Percentiles rank a stretch among this genome's conserved stretches.
phyloP scores from a whole-genome alignment of 495 filamentous ascomycete species.

The Aspergillus nanangensis region DNA sequence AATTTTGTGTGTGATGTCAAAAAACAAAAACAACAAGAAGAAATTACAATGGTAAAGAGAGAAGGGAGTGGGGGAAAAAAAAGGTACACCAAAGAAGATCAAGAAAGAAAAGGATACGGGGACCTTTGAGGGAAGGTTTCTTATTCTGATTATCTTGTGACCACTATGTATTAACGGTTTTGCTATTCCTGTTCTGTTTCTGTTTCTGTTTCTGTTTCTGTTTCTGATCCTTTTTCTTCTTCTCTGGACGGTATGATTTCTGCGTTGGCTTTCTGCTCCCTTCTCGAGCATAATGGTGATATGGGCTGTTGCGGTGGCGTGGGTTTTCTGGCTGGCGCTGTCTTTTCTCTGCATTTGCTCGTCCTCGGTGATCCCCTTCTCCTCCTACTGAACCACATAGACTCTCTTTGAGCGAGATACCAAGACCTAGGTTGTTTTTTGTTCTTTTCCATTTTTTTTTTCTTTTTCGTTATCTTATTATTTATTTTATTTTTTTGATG shows the following conservation, averaged over 20 bases:
- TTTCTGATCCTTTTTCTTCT: slow-evolving; percentile 7
- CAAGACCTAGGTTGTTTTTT: slow-evolving; percentile 32
- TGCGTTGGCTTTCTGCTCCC: slow-evolving; percentile 13
- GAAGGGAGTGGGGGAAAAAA: no score
- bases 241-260: slow-evolving; percentile 8
- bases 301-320: slow-evolving; percentile 29
- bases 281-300: slow-evolving; percentile 22
- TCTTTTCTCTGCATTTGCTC: slow-evolving; percentile 31
- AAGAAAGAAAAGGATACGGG: slow-evolving; percentile 5
- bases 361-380: slow-evolving; percentile 25
- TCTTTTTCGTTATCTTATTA: not conserved
- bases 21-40: slow-evolving; percentile 10
- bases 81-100: slow-evolving; percentile 10
- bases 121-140: not conserved
- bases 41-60: no score
- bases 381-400: slow-evolving; percentile 40
- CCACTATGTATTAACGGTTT: slow-evolving; percentile 26
- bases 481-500: slow-evolving; percentile 1
- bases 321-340: slow-evolving; percentile 41
- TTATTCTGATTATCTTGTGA: slow-evolving; percentile 26
- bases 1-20: slow-evolving; percentile 28
- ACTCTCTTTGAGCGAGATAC: slow-evolving; percentile 44
- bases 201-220: slow-evolving; percentile 12
- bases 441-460: slow-evolving; percentile 6
- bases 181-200: slow-evolving; percentile 16